Conservation (phyloP, 768 basidiomycete genomes). For the Cytidiella melzeri region DNA sequence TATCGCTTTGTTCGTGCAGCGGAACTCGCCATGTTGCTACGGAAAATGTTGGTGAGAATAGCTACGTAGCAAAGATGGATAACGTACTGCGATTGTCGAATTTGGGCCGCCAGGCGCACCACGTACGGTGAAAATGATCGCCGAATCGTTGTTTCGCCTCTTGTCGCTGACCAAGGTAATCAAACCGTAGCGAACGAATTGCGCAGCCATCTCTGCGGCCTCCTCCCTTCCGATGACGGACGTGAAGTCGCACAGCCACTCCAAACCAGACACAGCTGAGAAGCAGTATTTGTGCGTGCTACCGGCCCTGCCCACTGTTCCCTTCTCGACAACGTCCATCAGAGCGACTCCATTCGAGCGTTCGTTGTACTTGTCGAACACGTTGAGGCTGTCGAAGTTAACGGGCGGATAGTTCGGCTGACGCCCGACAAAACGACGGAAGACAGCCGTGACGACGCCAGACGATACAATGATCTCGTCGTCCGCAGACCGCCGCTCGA, state of each 20-base stretch:
- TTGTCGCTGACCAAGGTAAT: constrained; percentile 87
- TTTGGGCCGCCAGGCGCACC: constrained; percentile 72
- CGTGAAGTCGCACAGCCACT: constrained; percentile 98
- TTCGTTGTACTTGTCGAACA: constrained; percentile 72
- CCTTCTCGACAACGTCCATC: constrained; percentile 65
- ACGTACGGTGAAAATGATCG: constrained; percentile 88
- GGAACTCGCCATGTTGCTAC: constrained; percentile 92
- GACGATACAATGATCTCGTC: constrained; percentile 98
- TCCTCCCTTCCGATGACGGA: constrained; percentile 95
- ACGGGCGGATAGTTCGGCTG: constrained; percentile 69
- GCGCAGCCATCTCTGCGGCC: constrained; percentile 95
- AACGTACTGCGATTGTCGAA: constrained; percentile 66
- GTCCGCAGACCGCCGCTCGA: constrained; percentile 86
- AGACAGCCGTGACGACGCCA: constrained; percentile 89
- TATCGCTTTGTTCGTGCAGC: constrained; percentile 91
- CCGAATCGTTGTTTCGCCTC: constrained; percentile 86
- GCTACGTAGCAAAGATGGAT: constrained; percentile 6
- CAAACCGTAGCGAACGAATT: constrained; percentile 93
- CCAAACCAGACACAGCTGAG: constrained; percentile 78
- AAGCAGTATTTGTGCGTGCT: constrained; percentile 68
- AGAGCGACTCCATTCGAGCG: constrained; percentile 69
- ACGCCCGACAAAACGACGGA: constrained; percentile 91
- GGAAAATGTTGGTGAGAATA: constrained; percentile 11
- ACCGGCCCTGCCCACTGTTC: constrained; percentile 45
- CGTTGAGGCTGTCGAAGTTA: constrained; percentile 43